phyloP scores from a whole-genome alignment of 768 basidiomycete genomes.

The Panaeolus cyanescens region DNA sequence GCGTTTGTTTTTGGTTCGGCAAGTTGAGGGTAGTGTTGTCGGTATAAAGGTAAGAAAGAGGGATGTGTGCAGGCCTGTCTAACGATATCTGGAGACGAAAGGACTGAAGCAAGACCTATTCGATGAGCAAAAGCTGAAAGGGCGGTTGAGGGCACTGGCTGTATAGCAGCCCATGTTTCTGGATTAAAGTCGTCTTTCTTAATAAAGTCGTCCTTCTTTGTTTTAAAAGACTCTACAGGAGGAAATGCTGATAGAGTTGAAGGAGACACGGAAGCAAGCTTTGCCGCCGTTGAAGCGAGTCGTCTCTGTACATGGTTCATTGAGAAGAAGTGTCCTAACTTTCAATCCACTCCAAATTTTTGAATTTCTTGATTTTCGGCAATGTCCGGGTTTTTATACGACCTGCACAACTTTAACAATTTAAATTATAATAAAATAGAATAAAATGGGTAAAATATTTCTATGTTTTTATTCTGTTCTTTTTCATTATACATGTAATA shows the following conservation, averaged over 20 bases:
- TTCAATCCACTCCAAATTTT: conserved; percentile 22
- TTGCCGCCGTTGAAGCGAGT: conserved; percentile 46
- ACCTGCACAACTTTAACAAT: background rate
- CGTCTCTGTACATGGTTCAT: conserved; percentile 68
- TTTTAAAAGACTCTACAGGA: conserved; percentile 49
- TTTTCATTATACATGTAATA: too few species aligned
- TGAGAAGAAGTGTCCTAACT: conserved; percentile 14
- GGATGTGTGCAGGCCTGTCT: conserved; percentile 82
- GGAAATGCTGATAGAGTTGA: conserved; percentile 60
- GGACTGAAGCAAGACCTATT: conserved; percentile 66
- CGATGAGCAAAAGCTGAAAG: conserved; percentile 77
- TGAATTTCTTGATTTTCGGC: conserved; percentile 30
- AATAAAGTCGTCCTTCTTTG: conserved; percentile 28
- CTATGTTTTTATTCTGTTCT: too few species aligned
- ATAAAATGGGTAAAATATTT: too few species aligned
- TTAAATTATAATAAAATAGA: background rate
- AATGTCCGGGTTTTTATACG: conserved; percentile 18
- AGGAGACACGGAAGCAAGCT: conserved; percentile 54
- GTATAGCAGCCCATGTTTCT: conserved; percentile 68
- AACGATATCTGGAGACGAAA: conserved; percentile 53
- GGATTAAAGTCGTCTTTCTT: conserved; percentile 54
- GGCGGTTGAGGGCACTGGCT: conserved; percentile 71
- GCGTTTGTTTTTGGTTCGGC: conserved; percentile 68
- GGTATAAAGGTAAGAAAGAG: conserved; percentile 60
- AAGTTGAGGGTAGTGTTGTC: conserved; percentile 57